phyloP scores from a whole-genome alignment of 1,284 basidiomycete species.

The Ustilago nuda region DNA sequence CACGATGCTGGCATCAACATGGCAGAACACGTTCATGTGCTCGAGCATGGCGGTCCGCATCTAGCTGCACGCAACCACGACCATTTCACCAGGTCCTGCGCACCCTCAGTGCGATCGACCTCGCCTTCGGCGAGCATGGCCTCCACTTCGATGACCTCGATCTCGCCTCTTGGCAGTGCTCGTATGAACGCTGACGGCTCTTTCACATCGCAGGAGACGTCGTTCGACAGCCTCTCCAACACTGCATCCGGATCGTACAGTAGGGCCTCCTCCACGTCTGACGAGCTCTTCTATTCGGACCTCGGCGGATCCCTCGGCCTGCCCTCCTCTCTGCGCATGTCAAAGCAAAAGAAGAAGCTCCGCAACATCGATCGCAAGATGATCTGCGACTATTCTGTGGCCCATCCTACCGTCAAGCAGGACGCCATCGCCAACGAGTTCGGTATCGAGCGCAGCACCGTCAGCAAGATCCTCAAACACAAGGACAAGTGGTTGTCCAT shows the following conservation, averaged over 20 bases:
- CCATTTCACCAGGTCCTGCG: constrained; percentile 21
- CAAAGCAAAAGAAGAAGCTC: constrained; percentile 53
- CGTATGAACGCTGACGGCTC: constrained; percentile 47
- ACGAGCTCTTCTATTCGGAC: constrained; percentile 32
- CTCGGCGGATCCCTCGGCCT: constrained; percentile 27
- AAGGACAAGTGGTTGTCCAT: constrained; percentile 83
- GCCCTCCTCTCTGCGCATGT: constrained; percentile 33
- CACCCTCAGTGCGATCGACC: constrained; percentile 31
- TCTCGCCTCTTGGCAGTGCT: constrained; percentile 43
- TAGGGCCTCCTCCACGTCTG: constrained; percentile 42
- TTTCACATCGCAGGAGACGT: constrained; percentile 48
- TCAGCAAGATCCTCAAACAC: constrained; percentile 88
- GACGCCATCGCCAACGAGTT: constrained; percentile 72
- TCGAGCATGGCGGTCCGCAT: constrained; percentile 14
- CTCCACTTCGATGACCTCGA: constrained; percentile 50
- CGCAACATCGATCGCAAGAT: constrained; percentile 51
- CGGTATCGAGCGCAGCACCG: constrained; percentile 88
- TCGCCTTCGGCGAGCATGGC: constrained; percentile 48
- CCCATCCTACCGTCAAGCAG: constrained; percentile 44
- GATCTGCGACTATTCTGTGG: constrained; percentile 46
- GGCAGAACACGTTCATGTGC: constrained; percentile 19
- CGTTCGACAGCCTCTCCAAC: constrained; percentile 50
- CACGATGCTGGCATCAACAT: constrained; percentile 15
- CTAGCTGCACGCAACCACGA: not conserved
- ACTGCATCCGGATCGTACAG: constrained; percentile 43